Conservation (phyloP, 2,329 filamentous ascomycete genomes). For the Alternaria consortialis region DNA sequence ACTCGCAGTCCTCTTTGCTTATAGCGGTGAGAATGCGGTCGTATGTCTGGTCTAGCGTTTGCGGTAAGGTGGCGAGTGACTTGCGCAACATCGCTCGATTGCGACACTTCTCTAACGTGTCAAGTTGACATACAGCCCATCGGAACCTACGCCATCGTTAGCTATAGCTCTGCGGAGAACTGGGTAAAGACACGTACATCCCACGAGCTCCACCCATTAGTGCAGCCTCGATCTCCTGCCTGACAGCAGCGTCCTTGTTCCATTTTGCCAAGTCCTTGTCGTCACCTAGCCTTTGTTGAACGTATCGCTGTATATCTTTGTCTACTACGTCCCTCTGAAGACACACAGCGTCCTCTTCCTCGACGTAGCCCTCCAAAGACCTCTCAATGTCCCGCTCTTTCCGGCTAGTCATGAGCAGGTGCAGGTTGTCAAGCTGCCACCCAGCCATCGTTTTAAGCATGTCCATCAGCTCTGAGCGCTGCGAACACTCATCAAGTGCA, state of each 20-base stretch:
- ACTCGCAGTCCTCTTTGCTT: conserved; percentile 20
- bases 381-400: conserved; percentile 41
- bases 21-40: conserved; percentile 37
- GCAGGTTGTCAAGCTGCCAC: conserved; percentile 34
- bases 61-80: conserved; percentile 31
- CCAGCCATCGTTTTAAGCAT: conserved; percentile 27
- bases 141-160: conserved; percentile 35
- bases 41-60: conserved; percentile 41
- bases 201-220: conserved; percentile 38
- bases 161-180: not conserved
- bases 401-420: conserved; percentile 41
- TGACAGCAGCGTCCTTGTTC: conserved; percentile 33
- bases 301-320: conserved; percentile 39
- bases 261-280: conserved; percentile 36
- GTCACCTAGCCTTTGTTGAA: conserved; percentile 47
- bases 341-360: conserved; percentile 22
- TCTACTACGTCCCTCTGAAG: conserved; percentile 40
- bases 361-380: conserved; percentile 25
- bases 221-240: conserved; percentile 41
- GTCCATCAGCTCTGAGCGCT: conserved; percentile 33
- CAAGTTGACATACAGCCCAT: conserved; percentile 40
- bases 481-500: conserved; percentile 41
- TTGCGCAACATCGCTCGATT: conserved; percentile 29
- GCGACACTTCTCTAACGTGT: conserved; percentile 29
- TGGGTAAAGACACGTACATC: conserved; percentile 28